Evolutionary conservation across 306 rosid species (phyloP).

Genomic region (Purshia tridentata): DNA sequence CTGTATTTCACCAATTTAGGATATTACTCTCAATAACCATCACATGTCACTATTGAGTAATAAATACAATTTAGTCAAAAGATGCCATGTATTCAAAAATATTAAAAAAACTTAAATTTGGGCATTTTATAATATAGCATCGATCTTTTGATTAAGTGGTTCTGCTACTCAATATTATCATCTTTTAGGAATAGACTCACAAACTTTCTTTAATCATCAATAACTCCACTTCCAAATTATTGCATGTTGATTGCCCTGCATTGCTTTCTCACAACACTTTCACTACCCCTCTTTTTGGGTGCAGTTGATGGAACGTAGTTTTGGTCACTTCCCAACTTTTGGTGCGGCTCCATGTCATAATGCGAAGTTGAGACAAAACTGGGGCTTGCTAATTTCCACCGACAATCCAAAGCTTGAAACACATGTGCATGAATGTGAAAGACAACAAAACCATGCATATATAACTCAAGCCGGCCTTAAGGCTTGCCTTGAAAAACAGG

Average conservation of each 20-base stretch:
- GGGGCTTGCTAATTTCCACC: constrained; percentile 7
- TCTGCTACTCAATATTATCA: no score
- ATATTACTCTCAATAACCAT: no score
- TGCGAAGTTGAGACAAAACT: constrained; percentile 9
- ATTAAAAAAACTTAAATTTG: no score
- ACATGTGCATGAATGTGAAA: constrained; percentile 19
- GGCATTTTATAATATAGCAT: constrained; percentile 3
- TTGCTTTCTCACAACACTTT: background rate
- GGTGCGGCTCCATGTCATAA: background rate
- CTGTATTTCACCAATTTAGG: no score
- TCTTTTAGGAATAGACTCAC: no score
- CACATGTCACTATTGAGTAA: no score
- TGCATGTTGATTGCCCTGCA: background rate
- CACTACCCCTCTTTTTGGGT: constrained; percentile 4
- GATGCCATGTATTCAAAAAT: no score
- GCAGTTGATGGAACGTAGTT: constrained; percentile 15
- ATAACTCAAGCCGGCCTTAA: background rate
- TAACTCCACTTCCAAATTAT: background rate
- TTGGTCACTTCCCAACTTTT: background rate
- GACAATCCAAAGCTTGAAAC: constrained; percentile 1
- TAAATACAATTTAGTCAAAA: no score
- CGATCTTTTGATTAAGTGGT: no score
- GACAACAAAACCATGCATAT: constrained; percentile 9
- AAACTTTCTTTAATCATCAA: background rate
- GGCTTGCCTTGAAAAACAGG: background rate